Evolutionary conservation across 805 yeast species (phyloP), one percentile per base, ranked within the genome.

Genomic region (Kodamaea restingae): DNA sequence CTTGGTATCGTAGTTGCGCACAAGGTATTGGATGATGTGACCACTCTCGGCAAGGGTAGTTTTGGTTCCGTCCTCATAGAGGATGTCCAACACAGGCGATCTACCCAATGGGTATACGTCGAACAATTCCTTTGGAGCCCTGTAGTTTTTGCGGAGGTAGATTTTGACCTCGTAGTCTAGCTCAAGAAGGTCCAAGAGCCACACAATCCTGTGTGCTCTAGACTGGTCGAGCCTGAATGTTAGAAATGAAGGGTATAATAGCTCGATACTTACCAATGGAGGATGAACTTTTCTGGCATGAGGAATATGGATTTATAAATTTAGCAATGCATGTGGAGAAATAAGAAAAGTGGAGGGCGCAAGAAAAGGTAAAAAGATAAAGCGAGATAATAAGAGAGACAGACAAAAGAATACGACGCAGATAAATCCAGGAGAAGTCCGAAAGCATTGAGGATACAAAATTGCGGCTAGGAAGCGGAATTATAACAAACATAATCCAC

Each of bases 21-120:
- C 39, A n/a, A 67, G 43, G 43, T 61, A 65, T 45, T 63, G 71
- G 31, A 67, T 48, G 4, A 67, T 67, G 18, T 56, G 47, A 1
- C 73, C 73, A 21, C 63, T 56, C 46, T 67, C 73, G 0, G 58
- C 63, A 27, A 67, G 39, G 38, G 57, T 56, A n/a, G 65, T 38
- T 1, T 54, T 50, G 4, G 52, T 44, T 2, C 70, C 71, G 46
- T 67, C 70, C 15, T 58, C 67, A 3, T 24, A 24, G 28, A 50
- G 46, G 7, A 63, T 36, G 43, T 75, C 81, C 31, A 84, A 44
- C 1, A 81, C 55, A 1, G 91, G 91, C 0, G 78, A 63, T 50
- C 78, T 79, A 0, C 88, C 88, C 17, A 76, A 57, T 8, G 84
- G 82, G 51, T 78, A 83, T 7, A 80, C 60, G 26, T 72, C 62